Conservation (phyloP, 106 monocot species). For the Agapanthus africanus region DNA sequence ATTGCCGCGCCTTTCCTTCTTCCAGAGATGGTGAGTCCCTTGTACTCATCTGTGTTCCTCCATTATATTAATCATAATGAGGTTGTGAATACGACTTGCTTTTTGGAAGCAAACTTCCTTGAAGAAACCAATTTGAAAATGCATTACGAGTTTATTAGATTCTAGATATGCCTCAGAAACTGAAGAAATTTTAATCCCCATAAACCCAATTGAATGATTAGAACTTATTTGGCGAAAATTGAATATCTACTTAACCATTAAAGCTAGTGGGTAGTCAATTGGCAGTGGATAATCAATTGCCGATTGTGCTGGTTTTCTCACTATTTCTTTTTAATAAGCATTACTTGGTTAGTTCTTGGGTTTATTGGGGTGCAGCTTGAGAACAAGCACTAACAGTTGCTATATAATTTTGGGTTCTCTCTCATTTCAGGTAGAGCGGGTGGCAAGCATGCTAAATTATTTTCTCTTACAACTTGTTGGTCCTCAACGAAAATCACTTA, state of each 20-base stretch:
- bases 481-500: slow-evolving; percentile 82
- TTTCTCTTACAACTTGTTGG: slow-evolving; percentile 96
- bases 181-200: background rate
- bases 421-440: slow-evolving; percentile 76
- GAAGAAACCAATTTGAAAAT: background rate
- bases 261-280: background rate
- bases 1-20: slow-evolving; percentile 91
- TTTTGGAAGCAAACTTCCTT: too few species aligned
- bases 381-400: too few species aligned
- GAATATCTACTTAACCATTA: background rate
- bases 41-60: background rate
- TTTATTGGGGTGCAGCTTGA: too few species aligned
- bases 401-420: background rate
- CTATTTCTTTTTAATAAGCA: background rate
- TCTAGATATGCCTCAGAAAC: background rate
- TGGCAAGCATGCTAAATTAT: slow-evolving; percentile 95
- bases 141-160: background rate
- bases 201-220: background rate
- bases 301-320: too few species aligned
- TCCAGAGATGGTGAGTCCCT: slow-evolving; percentile 82
- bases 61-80: too few species aligned
- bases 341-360: background rate
- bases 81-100: too few species aligned
- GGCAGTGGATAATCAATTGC: background rate
- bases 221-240: background rate